These are phyloP conservation scores for Rhodotorula diobovata DNA, from an alignment of 768 basidiomycete genomes.

Conservation along the genomic window DNA sequence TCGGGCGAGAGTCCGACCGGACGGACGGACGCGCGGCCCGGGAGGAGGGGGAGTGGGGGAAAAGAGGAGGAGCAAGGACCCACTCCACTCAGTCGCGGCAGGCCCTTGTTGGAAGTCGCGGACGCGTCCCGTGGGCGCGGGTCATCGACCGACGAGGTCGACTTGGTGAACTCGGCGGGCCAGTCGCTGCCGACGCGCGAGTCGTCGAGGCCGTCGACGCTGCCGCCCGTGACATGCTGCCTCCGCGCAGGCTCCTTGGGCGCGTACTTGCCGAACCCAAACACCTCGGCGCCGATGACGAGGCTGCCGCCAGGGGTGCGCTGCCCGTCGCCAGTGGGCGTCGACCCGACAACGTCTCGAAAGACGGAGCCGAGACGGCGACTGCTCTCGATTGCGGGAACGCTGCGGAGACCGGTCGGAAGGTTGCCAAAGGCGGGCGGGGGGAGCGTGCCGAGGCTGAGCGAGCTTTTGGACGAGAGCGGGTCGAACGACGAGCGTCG, in stretches of 20 bases:
- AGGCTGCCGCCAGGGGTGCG: conserved; percentile 34
- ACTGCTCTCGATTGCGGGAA: conserved; percentile 33
- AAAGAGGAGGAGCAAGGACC: not conserved
- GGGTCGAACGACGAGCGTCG: conserved; percentile 37
- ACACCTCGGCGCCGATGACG: conserved; percentile 37
- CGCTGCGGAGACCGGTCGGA: conserved; percentile 26
- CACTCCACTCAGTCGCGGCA: conserved; percentile 20
- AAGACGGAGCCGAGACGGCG: conserved; percentile 19
- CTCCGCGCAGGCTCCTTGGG: conserved; percentile 18
- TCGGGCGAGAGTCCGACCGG: no score
- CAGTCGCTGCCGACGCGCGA: conserved; percentile 5
- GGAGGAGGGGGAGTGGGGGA: not conserved
- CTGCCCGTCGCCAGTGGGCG: conserved; percentile 22
- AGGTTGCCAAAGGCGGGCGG: conserved; percentile 28
- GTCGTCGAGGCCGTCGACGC: conserved; percentile 9
- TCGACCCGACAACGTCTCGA: conserved; percentile 5
- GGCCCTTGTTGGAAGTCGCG: not conserved
- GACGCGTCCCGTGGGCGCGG: not conserved
- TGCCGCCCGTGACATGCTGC: not conserved
- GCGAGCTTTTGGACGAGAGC: conserved; percentile 25
- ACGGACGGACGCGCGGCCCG: no score
- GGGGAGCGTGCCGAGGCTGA: conserved; percentile 37
- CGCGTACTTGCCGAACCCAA: conserved; percentile 32
- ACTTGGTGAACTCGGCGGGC: conserved; percentile 11
- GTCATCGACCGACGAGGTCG: not conserved